Evolutionary conservation across 2,329 filamentous ascomycete species (phyloP), one percentile per base, ranked within the genome.

Genomic region (Penicillium decumbens): DNA sequence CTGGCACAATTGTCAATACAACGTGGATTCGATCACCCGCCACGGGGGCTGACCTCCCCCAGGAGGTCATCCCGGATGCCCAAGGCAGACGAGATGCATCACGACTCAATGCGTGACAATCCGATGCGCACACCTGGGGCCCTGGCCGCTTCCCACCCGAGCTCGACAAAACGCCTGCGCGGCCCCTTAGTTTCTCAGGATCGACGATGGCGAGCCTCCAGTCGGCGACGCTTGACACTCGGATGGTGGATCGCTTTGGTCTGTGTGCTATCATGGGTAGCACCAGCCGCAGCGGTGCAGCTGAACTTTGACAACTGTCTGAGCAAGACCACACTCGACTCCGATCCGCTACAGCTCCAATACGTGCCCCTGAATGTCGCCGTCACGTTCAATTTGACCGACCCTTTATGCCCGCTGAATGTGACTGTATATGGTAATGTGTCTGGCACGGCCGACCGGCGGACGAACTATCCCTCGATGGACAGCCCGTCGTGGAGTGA

Each of bases 391-490:
- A 80, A 89, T 61, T 77, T 80, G 25, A 68, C 74, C 12, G 73
- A 80, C 55, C 67, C 80, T 4, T 77, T 74, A 43, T 82, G 91
- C 64, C 81, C 78, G 35, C 77, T 98, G 42, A 83, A 81, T 55
- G 75, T 96, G 47, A 93, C 84, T 1, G 80, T 95, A 41, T 97
- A 89, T 75, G 92, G 91, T 44, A 96, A 97, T 70, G 89, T 97
- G 27, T 88, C 85, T 7, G 93, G 93, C 41, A 82, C 85, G 43
- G 77, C 80, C 2, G 65, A 72, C 47, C 51, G 53, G 24, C 52
- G 54, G 10, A 73, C 75, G n/a, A 52, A 70, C 2, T 80, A 89
- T 45, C 89, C 89, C 29, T 62, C 80, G 0, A 70, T 78, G 15
- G 69, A 78, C 59, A 79, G 82, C 64, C 69, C 80, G 0, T 72